phyloP scores from a whole-genome alignment of 169 alveolate species.

The Plasmodium vivax region DNA sequence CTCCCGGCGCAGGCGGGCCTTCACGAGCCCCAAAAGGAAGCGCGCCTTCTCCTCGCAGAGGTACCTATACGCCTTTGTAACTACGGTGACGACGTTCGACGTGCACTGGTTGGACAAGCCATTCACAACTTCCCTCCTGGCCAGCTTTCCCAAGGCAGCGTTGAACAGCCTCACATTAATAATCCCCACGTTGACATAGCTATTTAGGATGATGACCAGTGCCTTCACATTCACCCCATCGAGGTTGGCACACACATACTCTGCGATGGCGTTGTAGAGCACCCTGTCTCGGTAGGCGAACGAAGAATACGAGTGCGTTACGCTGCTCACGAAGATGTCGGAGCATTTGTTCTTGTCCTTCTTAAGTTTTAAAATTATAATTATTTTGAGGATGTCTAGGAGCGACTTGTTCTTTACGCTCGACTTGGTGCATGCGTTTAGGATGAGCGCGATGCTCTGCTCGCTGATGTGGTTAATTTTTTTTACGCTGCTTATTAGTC shows the following conservation, averaged over 20 bases:
- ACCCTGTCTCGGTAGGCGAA: slow-evolving; percentile 50
- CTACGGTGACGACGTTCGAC: slow-evolving; percentile 25
- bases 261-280: slow-evolving; percentile 16
- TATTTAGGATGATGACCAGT: slow-evolving; percentile 31
- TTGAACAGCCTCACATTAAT: slow-evolving; percentile 13
- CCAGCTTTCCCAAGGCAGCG: background rate
- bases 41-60: slow-evolving; percentile 15
- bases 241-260: slow-evolving; percentile 23
- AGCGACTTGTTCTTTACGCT: slow-evolving; percentile 14
- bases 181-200: slow-evolving; percentile 27
- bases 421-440: slow-evolving; percentile 59
- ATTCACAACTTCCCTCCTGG: slow-evolving; percentile 1
- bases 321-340: slow-evolving; percentile 64
- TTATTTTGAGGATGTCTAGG: slow-evolving; percentile 40
- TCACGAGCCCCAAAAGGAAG: slow-evolving; percentile 5
- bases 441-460: slow-evolving; percentile 70
- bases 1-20: slow-evolving; percentile 21
- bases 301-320: slow-evolving; percentile 70
- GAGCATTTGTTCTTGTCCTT: slow-evolving; percentile 58
- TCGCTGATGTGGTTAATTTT: slow-evolving; percentile 58
- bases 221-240: slow-evolving; percentile 18
- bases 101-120: slow-evolving; percentile 66
- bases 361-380: slow-evolving; percentile 47
- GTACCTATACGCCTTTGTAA: slow-evolving; percentile 38
- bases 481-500: slow-evolving; percentile 7